Evolutionary conservation across 2,329 filamentous ascomycete genomes (phyloP), one percentile per base, ranked within the genome.

Genomic region (Coniosporium tulheliwenetii): DNA sequence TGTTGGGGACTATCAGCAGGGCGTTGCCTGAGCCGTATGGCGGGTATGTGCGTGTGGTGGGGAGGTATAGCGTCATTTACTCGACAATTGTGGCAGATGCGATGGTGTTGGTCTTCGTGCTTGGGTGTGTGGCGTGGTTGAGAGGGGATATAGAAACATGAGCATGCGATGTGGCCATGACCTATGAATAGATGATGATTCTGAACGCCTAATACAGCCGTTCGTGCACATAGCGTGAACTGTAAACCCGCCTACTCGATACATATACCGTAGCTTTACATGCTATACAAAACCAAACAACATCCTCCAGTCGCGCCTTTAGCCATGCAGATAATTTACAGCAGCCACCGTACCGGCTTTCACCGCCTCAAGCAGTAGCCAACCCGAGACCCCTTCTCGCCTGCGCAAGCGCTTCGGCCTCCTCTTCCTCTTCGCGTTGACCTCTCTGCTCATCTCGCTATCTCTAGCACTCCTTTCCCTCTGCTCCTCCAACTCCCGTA

Each of bases 61-160:
- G 80, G 52, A 65, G 77, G 47, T 87, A 86, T 56, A 70, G 70
- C 13, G 73, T 79, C 56, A 83, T 87, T 41, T 80, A 81, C 48
- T 73, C 70, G 41, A 84, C 81, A 4, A 74, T 87, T 16, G 71
- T 79, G 52, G 70, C 69, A 30, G 82, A 89, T 57, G 76, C 82
- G n/a, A 66, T 86, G 64, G 74, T 81, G 1, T 76, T 81, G 44
- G 71, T 87, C 8, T 89, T 87, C 59, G 79, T 87, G 39, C 58
- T 89, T 46, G 82, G 81, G 10, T 65, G 69, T 8, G 52, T 66
- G 37, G 63, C 62, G 39, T 70, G 66, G 66, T 70, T 64, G 64
- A 61, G 57, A 42, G 63, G 62, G 10, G 43, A 26, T 7, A 26
- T 26, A 26, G 19, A 26, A 26, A 7, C 19, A 26, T 26, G 19